phyloP scores from a whole-genome alignment of 2,329 filamentous ascomycete genomes.

The Sporothrix pallida region DNA sequence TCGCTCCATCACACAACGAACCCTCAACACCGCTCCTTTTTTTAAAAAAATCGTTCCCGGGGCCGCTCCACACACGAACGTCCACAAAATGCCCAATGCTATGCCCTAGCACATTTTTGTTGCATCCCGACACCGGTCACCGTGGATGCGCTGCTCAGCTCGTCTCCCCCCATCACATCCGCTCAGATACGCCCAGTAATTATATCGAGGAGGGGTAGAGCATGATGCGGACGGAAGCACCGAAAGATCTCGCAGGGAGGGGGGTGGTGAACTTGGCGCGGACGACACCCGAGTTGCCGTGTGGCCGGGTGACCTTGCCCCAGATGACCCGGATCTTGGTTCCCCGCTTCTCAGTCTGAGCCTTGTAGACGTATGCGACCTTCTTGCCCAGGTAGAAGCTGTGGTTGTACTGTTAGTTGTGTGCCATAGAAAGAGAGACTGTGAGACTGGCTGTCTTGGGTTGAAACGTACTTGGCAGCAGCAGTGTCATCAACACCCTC shows the following conservation, averaged over 20 bases:
- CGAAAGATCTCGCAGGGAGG: slow-evolving; percentile 95
- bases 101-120: slow-evolving; percentile 21
- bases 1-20: slow-evolving; percentile 5
- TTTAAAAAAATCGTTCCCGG: neutral
- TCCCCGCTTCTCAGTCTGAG: slow-evolving; percentile 90
- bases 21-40: neutral
- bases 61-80: slow-evolving; percentile 26
- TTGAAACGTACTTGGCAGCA: slow-evolving; percentile 76
- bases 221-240: slow-evolving; percentile 95
- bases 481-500: slow-evolving; percentile 93
- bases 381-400: slow-evolving; percentile 99
- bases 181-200: slow-evolving; percentile 51
- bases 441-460: slow-evolving; percentile 20
- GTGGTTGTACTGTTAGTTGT: slow-evolving; percentile 36
- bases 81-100: slow-evolving; percentile 26
- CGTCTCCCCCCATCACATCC: neutral
- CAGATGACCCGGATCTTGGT: slow-evolving; percentile 87
- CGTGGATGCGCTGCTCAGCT: neutral
- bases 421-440: slow-evolving; percentile 54
- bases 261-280: slow-evolving; percentile 96
- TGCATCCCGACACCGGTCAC: slow-evolving; percentile 15
- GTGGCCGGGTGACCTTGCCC: slow-evolving; percentile 42
- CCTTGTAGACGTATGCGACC: slow-evolving; percentile 98
- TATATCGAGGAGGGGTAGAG: slow-evolving; percentile 98
- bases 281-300: slow-evolving; percentile 94